Evolutionary conservation across 2,329 filamentous ascomycete species (phyloP), one percentile per base, ranked within the genome.

Genomic region (Pseudogymnoascus sp.): DNA sequence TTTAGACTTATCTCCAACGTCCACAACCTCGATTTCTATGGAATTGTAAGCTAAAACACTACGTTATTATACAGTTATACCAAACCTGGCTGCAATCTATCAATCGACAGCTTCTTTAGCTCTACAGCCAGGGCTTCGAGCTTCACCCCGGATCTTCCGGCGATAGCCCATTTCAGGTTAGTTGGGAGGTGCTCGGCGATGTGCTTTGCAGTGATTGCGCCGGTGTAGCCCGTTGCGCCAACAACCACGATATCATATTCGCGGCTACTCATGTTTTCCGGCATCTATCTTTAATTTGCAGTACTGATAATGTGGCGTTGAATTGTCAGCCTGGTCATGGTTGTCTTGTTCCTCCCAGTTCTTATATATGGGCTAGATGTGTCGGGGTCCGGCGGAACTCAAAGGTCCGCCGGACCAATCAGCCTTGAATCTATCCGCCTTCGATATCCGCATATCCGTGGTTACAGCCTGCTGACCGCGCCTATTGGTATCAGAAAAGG

Each of bases 151-250:
- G 89, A 92, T 28, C 92, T 88, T 30, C 92, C 92, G 54, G 91
- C 90, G 60, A 97, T 78, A 12, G 90, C 92, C 92, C 92, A 97
- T 77, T 85, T 91, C 64, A 96, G 74, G 71, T 90, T 83, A 16
- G 88, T 90, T 0, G 91, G 88, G 0, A 91, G 78, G 65, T 83
- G 76, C 14, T 79, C 80, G 59, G 85, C 80, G 68, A 96, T 87
- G 73, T 94, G 85, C 71, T 95, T 86, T 30, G 87, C 86, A 2
- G 85, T 85, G 66, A 89, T 79, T 65, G 84, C 86, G 38, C 92
- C 92, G 0, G 92, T 97, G 74, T 95, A 96, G 28, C 92, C 92
- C 71, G 81, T 87, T 11, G 87, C 85, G 22, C 87, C 87, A 18
- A 88, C 78, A 34, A 90, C 75, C 47, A 89, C 75, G 54, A 88